Evolutionary conservation across 2,329 filamentous ascomycete species (phyloP).

Genomic region (Monosporascus sp.): DNA sequence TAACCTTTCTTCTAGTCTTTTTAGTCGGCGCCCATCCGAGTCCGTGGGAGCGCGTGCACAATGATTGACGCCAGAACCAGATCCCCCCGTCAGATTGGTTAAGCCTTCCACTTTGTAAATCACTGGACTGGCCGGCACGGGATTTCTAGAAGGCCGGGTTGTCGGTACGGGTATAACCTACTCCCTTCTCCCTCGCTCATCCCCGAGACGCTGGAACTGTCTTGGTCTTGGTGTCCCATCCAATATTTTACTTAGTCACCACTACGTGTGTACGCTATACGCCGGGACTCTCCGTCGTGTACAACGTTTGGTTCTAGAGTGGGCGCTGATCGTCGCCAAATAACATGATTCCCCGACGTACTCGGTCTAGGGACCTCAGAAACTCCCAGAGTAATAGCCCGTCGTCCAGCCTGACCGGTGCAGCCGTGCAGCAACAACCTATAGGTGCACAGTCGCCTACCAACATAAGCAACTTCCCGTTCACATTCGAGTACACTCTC

Average conservation of each 20-base stretch:
- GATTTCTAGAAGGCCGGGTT: neutral
- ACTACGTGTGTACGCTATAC: neutral
- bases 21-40: neutral
- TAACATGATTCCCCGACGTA: neutral
- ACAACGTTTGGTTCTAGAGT: neutral
- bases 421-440: neutral
- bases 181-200: neutral
- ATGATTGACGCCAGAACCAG: neutral
- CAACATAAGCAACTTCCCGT: slow-evolving; percentile 14
- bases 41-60: neutral
- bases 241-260: neutral
- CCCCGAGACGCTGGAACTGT: neutral
- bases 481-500: slow-evolving; percentile 12
- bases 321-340: neutral
- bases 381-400: neutral
- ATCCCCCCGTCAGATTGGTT: neutral
- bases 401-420: neutral
- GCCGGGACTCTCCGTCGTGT: neutral
- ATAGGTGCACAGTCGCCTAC: slow-evolving; percentile 2
- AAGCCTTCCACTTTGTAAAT: neutral
- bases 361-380: neutral
- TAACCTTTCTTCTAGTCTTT: neutral
- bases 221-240: neutral
- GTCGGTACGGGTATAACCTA: neutral
- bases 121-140: neutral